A percentile compares a stretch with the other conserved stretches of the same genome.
Conservation (phyloP, 306 rosid genomes). For the Castanopsis chinensis region DNA sequence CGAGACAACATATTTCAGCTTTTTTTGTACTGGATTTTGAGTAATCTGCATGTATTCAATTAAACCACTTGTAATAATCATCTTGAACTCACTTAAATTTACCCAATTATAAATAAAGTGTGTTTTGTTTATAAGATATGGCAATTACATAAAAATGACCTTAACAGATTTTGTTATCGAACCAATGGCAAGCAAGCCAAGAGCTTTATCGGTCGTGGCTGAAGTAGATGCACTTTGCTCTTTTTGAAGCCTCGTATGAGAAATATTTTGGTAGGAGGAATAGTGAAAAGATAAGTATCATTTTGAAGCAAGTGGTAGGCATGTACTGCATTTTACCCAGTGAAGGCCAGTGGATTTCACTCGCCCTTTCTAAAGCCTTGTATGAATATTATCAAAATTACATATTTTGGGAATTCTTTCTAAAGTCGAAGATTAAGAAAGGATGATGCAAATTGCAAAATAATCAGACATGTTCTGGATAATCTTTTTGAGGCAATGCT, state of each 20-base stretch:
- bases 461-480: not conserved
- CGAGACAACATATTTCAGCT: too few relatives aligned
- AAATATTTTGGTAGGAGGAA: slow-evolving; percentile 43
- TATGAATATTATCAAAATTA: slow-evolving; percentile 37
- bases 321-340: slow-evolving; percentile 58
- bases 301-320: slow-evolving; percentile 76
- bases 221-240: slow-evolving; percentile 67
- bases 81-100: too few relatives aligned
- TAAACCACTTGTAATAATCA: too few relatives aligned
- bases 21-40: too few relatives aligned
- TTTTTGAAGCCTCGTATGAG: slow-evolving; percentile 53
- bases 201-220: slow-evolving; percentile 66
- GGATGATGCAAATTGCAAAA: not conserved
- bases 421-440: not conserved
- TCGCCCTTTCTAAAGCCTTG: slow-evolving; percentile 54
- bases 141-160: too few relatives aligned
- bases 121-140: too few relatives aligned
- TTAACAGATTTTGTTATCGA: slow-evolving; percentile 72
- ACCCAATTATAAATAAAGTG: too few relatives aligned
- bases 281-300: slow-evolving; percentile 53
- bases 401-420: not conserved
- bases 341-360: slow-evolving; percentile 64
- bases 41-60: too few relatives aligned
- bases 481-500: not conserved
- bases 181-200: slow-evolving; percentile 81